Conservation (phyloP, 148 eudicot species). For the Vaccinium myrtillus region DNA sequence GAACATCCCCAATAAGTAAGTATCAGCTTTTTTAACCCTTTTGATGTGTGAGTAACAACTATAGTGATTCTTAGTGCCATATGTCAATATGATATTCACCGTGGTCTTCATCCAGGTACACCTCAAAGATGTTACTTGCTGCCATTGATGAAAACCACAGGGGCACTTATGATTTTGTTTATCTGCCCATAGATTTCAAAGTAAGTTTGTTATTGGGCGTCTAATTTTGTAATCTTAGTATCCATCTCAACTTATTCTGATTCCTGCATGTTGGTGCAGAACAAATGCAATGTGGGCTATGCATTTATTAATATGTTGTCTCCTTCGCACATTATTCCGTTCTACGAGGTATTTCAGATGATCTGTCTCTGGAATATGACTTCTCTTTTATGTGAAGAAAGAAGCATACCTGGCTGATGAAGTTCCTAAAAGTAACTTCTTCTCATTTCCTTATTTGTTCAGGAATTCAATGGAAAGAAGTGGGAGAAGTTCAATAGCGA, state of each 20-base stretch:
- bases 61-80: background rate
- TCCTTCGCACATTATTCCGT: constrained; percentile 73
- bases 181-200: constrained; percentile 95
- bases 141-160: constrained; percentile 84
- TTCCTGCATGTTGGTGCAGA: constrained; percentile 49
- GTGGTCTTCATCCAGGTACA: constrained; percentile 58
- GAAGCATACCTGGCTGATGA: background rate
- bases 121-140: constrained; percentile 92
- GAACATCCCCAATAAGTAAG: constrained; percentile 82
- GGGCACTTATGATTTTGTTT: constrained; percentile 87
- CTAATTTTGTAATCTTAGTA: background rate
- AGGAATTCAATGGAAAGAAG: constrained; percentile 88
- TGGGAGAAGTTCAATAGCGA: constrained; percentile 98
- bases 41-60: background rate
- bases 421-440: background rate
- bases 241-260: background rate
- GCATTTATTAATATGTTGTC: constrained; percentile 94
- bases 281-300: constrained; percentile 96
- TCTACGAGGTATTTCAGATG: constrained; percentile 56
- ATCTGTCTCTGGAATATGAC: background rate
- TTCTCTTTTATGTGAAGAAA: background rate
- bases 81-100: background rate
- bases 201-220: constrained; percentile 32
- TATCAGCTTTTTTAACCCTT: background rate
- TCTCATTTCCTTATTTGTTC: constrained; percentile 5